Evolutionary conservation across 192 early-diverging fungal species (phyloP).

Genomic region (Backusella mclennaniae): DNA sequence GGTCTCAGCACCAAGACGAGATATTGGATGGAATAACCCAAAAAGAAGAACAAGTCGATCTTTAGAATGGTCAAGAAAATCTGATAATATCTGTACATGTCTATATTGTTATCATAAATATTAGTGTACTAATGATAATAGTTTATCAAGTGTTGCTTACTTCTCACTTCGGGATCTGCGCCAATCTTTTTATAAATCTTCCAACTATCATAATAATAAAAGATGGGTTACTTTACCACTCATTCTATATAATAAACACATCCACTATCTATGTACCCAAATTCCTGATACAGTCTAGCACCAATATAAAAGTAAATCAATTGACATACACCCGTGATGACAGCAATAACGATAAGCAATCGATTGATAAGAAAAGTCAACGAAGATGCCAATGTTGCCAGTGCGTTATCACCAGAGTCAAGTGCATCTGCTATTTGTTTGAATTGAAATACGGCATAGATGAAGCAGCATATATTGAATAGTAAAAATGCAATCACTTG

Average conservation of each 20-base stretch:
- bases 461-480: constrained; percentile 63
- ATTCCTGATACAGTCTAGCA: constrained; percentile 55
- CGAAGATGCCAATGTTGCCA: background rate
- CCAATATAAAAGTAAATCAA: constrained; percentile 48
- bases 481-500: constrained; percentile 65
- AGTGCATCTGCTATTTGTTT: constrained; percentile 48
- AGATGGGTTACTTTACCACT: background rate
- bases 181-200: constrained; percentile 64
- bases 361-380: constrained; percentile 21
- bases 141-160: constrained; percentile 28
- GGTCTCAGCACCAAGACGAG: constrained; percentile 53
- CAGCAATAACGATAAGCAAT: constrained; percentile 52
- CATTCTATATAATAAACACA: background rate
- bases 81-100: constrained; percentile 65
- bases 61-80: constrained; percentile 81
- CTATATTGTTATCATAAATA: constrained; percentile 14
- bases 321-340: constrained; percentile 53
- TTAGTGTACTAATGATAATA: background rate
- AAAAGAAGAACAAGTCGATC: constrained; percentile 81
- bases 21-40: constrained; percentile 69
- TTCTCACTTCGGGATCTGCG: constrained; percentile 58
- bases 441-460: constrained; percentile 70
- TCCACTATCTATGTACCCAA: constrained; percentile 44
- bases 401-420: background rate
- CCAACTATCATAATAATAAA: constrained; percentile 38